Evolutionary conservation across 2,329 filamentous ascomycete species (phyloP).

Genomic region (Claviceps citrina): DNA sequence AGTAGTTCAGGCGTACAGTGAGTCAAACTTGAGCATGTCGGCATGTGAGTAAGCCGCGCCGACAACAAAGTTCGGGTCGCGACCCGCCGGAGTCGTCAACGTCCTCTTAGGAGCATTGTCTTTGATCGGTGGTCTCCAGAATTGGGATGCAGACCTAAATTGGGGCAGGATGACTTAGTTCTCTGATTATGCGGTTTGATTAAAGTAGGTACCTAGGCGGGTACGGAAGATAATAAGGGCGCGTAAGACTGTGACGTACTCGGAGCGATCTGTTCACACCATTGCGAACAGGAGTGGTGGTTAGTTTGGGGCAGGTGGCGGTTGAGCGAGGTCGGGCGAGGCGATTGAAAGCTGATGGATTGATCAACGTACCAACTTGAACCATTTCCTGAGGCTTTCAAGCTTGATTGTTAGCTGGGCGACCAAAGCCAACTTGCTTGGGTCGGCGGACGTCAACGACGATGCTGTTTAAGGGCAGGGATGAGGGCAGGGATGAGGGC

Average conservation of each 20-base stretch:
- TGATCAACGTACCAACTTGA: slow-evolving; percentile 68
- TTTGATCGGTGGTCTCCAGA: slow-evolving; percentile 57
- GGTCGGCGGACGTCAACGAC: neutral
- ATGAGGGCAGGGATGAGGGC: neutral
- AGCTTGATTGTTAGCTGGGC: slow-evolving; percentile 21
- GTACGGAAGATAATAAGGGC: neutral
- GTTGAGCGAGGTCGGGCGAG: neutral
- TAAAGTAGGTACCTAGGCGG: no score
- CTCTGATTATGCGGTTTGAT: no score
- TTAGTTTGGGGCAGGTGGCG: neutral
- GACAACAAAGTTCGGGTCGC: slow-evolving; percentile 61
- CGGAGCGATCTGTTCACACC: slow-evolving; percentile 37
- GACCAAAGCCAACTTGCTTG: neutral
- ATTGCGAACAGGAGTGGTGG: slow-evolving; percentile 1
- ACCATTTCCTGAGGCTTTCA: slow-evolving; percentile 76
- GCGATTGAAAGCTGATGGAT: neutral
- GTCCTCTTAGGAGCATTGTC: slow-evolving; percentile 37
- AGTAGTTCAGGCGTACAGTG: slow-evolving; percentile 40
- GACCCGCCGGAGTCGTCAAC: slow-evolving; percentile 22
- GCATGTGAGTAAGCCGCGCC: slow-evolving; percentile 94
- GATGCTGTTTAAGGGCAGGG: no score
- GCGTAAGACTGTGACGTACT: slow-evolving; percentile 35
- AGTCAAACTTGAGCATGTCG: slow-evolving; percentile 79
- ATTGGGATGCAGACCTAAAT: slow-evolving; percentile 65
- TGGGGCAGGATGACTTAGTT: slow-evolving; percentile 6